Conservation (phyloP, 495 filamentous ascomycete species). For the Annulohypoxylon moriforme region DNA sequence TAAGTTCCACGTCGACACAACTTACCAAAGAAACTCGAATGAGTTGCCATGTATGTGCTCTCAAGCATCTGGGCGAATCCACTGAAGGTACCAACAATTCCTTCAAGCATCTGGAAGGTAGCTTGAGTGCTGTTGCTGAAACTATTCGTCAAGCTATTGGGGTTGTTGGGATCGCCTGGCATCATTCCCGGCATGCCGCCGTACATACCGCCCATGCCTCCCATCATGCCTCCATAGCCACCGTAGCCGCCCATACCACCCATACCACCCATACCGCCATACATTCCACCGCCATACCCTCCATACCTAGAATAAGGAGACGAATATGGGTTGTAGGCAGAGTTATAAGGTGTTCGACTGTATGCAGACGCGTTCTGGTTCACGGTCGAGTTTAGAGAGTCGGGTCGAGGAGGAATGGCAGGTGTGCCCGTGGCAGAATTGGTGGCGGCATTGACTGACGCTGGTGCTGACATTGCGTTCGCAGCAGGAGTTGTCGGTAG, state of each 20-base stretch:
- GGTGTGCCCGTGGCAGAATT: conserved; percentile 65
- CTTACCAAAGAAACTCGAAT: conserved; percentile 97
- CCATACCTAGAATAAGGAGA: conserved; percentile 61
- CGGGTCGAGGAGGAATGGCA: conserved; percentile 82
- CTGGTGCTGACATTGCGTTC: conserved; percentile 57
- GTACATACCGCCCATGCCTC: conserved; percentile 67
- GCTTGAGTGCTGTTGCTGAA: conserved; percentile 93
- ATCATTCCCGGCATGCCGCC: conserved; percentile 69
- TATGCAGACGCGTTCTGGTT: conserved; percentile 87
- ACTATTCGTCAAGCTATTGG: conserved; percentile 88
- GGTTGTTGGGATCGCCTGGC: conserved; percentile 84
- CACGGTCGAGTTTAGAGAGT: conserved; percentile 77
- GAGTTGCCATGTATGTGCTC: conserved; percentile 99
- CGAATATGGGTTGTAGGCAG: conserved; percentile 59
- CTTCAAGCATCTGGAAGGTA: conserved; percentile 99
- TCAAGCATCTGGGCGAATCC: conserved; percentile 99
- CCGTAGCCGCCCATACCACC: conserved; percentile 47
- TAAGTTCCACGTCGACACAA: conserved; percentile 16
- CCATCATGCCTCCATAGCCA: conserved; percentile 58
- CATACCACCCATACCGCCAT: conserved; percentile 52
- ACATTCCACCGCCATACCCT: conserved; percentile 51
- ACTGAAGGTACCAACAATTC: conserved; percentile 96
- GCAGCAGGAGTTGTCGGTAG: conserved; percentile 47
- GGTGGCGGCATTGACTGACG: conserved; percentile 56
- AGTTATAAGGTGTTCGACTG: conserved; percentile 72